phyloP scores from a whole-genome alignment of 208 protist genomes.

The Wallacemonas collosoma region DNA sequence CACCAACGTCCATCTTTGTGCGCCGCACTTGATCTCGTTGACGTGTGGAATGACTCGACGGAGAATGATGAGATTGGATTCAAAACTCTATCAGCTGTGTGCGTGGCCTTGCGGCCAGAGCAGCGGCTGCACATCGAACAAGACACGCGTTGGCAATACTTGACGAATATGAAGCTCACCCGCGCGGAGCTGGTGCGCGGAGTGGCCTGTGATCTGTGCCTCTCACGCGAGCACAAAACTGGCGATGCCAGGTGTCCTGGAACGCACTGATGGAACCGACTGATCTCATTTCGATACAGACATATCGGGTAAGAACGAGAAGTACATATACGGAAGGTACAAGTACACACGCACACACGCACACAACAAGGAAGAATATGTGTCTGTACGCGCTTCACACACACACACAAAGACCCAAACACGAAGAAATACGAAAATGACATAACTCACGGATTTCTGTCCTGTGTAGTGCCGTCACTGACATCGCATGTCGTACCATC shows the following conservation, averaged over 20 bases:
- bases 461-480: no score
- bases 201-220: constrained; percentile 37
- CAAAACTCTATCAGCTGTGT: constrained; percentile 49
- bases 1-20: constrained; percentile 37
- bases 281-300: not conserved
- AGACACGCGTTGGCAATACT: constrained; percentile 69
- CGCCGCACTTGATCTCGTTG: constrained; percentile 58
- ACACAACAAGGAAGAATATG: not conserved
- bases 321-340: no score
- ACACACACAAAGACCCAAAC: no score
- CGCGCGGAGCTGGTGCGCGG: constrained; percentile 50
- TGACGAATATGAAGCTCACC: constrained; percentile 71
- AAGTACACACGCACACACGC: not conserved
- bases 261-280: not conserved
- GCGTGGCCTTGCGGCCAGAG: constrained; percentile 47
- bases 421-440: no score
- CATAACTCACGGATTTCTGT: no score
- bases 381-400: no score
- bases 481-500: no score
- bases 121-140: constrained; percentile 51
- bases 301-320: no score
- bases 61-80: constrained; percentile 80
- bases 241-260: not conserved
- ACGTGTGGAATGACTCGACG: constrained; percentile 68
- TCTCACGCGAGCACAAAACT: constrained; percentile 11